Conservation (phyloP, 305 asterid species). For the Fraxinus angustifolia region DNA sequence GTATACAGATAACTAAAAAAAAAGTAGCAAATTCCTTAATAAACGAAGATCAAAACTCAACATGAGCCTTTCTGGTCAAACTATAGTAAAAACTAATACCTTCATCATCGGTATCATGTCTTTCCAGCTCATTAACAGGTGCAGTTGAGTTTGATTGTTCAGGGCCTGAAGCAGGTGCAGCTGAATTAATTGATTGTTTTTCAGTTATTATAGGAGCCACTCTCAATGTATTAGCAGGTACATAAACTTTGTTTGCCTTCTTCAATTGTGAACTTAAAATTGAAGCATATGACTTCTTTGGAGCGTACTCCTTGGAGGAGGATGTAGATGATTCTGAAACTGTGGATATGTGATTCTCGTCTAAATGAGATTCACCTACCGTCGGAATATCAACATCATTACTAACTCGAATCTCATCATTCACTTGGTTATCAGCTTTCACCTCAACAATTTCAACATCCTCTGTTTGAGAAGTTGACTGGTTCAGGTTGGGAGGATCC, state of each 20-base stretch:
- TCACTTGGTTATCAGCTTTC: slow-evolving; percentile 36
- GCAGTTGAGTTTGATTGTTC: slow-evolving; percentile 37
- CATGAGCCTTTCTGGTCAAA: not conserved
- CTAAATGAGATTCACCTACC: slow-evolving; percentile 45
- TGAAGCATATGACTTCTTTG: slow-evolving; percentile 91
- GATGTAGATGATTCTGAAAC: slow-evolving; percentile 41
- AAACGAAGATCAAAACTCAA: not conserved
- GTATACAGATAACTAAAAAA: not conserved
- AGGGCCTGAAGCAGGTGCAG: slow-evolving; percentile 35
- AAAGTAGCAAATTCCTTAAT: not conserved
- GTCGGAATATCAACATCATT: slow-evolving; percentile 37
- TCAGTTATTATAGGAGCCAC: slow-evolving; percentile 35
- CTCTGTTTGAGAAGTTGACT: slow-evolving; percentile 40
- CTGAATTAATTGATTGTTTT: slow-evolving; percentile 44
- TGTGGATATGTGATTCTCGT: slow-evolving; percentile 35
- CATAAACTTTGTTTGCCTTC: slow-evolving; percentile 54
- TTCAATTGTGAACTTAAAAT: slow-evolving; percentile 63
- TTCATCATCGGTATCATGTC: slow-evolving; percentile 53
- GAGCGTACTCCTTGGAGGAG: slow-evolving; percentile 53
- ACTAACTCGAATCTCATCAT: slow-evolving; percentile 42
- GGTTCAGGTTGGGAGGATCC: slow-evolving; percentile 40
- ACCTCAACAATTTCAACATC: slow-evolving; percentile 49
- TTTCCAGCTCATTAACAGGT: slow-evolving; percentile 38
- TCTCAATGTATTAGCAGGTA: slow-evolving; percentile 45
- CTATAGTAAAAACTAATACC: slow-evolving; percentile 38